phyloP scores from a whole-genome alignment of 2,329 filamentous ascomycete species.

The Sordariomycetes sp. region DNA sequence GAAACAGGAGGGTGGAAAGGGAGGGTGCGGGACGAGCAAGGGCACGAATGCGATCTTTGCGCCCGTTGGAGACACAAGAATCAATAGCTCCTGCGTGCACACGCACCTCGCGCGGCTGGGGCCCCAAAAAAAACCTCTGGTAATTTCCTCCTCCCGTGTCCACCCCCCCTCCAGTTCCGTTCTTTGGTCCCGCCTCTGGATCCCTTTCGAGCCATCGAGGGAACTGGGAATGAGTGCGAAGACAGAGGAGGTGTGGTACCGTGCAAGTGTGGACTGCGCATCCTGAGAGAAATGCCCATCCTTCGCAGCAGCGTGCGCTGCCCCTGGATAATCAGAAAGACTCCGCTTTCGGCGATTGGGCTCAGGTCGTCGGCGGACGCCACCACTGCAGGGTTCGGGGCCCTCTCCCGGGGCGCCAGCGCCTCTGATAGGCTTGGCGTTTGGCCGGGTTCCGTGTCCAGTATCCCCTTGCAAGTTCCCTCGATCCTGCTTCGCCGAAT shows the following conservation, averaged over 20 bases:
- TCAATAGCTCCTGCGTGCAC: conserved; percentile 2
- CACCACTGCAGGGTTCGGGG: background rate
- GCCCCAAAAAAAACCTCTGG: background rate
- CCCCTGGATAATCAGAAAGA: background rate
- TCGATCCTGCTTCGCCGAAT: background rate
- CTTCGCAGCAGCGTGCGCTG: too few species aligned
- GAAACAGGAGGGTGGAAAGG: background rate
- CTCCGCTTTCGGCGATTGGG: background rate
- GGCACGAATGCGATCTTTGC: background rate
- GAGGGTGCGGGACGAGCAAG: background rate
- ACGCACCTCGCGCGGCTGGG: background rate
- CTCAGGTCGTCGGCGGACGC: background rate
- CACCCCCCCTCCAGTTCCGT: background rate
- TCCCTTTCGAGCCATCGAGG: background rate
- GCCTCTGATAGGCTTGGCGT: background rate
- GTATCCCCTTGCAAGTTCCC: background rate
- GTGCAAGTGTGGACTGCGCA: background rate
- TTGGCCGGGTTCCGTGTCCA: background rate
- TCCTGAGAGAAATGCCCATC: too few species aligned
- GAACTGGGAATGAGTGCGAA: background rate
- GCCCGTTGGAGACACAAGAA: conserved; percentile 1
- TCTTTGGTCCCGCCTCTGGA: background rate
- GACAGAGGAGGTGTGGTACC: background rate
- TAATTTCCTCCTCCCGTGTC: background rate
- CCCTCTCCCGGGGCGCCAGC: background rate